Evolutionary conservation across 106 monocot species (phyloP).

Genomic region (Allium sativum): DNA sequence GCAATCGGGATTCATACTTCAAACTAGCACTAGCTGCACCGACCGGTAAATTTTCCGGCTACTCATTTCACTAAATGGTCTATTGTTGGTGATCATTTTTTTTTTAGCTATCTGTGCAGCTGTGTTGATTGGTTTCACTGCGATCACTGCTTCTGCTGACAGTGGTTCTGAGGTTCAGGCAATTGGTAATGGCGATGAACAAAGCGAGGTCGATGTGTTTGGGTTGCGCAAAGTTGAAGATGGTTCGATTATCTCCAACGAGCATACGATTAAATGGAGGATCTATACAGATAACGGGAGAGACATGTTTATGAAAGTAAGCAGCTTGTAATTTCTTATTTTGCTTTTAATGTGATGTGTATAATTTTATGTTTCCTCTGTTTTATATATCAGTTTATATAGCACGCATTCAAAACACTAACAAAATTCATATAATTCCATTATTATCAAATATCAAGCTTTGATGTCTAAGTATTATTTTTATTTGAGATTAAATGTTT

Average conservation of each 20-base stretch:
- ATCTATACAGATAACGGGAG: slow-evolving; percentile 76
- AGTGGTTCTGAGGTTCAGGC: slow-evolving; percentile 26
- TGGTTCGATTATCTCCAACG: slow-evolving; percentile 77
- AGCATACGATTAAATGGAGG: slow-evolving; percentile 88
- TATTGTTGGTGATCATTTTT: not conserved
- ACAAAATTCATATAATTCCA: no score
- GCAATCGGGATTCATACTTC: not conserved
- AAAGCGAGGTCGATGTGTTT: slow-evolving; percentile 26
- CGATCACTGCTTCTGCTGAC: slow-evolving; percentile 32
- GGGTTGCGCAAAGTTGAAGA: slow-evolving; percentile 70
- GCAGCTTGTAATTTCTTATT: slow-evolving; percentile 1
- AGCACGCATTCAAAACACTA: no score
- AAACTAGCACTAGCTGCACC: slow-evolving; percentile 7
- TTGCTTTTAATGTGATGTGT: no score
- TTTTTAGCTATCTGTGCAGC: slow-evolving; percentile 26
- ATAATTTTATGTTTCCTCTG: no score
- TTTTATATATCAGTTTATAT: no score
- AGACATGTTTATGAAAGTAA: slow-evolving; percentile 54
- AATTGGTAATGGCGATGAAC: slow-evolving; percentile 19
- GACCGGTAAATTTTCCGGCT: slow-evolving; percentile 5
- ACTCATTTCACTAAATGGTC: not conserved
- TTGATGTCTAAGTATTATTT: no score
- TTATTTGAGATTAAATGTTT: no score
- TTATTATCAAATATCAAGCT: no score
- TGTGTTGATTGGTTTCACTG: slow-evolving; percentile 30